These are phyloP conservation scores for Nemania serpens DNA, from an alignment of 2,329 filamentous ascomycete species.

Conservation along the genomic window DNA sequence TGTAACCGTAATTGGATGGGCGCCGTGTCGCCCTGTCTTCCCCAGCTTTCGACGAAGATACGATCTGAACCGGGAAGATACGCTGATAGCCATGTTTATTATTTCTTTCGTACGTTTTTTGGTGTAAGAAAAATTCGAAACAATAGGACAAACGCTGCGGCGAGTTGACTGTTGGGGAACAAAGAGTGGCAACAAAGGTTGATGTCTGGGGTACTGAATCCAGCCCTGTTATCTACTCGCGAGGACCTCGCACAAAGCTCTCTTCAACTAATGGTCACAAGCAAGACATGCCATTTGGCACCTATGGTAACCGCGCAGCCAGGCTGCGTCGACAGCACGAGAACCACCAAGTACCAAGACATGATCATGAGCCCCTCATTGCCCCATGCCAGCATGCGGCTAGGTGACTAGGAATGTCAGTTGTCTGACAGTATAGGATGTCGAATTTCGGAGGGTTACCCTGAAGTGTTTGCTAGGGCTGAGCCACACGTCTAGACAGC, in stretches of 20 bases:
- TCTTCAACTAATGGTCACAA: background rate
- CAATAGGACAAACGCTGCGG: background rate
- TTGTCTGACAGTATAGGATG: constrained; percentile 11
- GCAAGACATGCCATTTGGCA: constrained; percentile 1
- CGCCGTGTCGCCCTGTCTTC: constrained; percentile 30
- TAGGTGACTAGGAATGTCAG: constrained; percentile 10
- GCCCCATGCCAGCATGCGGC: constrained; percentile 16
- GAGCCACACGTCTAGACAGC: constrained; percentile 20
- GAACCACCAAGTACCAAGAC: constrained; percentile 14
- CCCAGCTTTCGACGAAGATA: constrained; percentile 32
- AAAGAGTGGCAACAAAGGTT: background rate
- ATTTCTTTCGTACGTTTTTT: background rate
- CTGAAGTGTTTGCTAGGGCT: constrained; percentile 21
- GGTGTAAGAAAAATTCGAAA: background rate
- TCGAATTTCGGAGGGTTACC: constrained; percentile 4
- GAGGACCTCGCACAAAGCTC: background rate
- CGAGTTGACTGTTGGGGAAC: background rate
- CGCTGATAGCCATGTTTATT: constrained; percentile 32
- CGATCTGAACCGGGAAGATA: constrained; percentile 33
- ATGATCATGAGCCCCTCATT: constrained; percentile 27
- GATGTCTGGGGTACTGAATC: background rate
- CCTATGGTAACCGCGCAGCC: background rate
- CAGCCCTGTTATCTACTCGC: constrained; percentile 8
- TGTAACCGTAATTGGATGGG: constrained; percentile 8
- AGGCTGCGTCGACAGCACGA: constrained; percentile 7